phyloP scores from a whole-genome alignment of 805 yeast genomes.

The Wickerhamiella hasegawae region DNA sequence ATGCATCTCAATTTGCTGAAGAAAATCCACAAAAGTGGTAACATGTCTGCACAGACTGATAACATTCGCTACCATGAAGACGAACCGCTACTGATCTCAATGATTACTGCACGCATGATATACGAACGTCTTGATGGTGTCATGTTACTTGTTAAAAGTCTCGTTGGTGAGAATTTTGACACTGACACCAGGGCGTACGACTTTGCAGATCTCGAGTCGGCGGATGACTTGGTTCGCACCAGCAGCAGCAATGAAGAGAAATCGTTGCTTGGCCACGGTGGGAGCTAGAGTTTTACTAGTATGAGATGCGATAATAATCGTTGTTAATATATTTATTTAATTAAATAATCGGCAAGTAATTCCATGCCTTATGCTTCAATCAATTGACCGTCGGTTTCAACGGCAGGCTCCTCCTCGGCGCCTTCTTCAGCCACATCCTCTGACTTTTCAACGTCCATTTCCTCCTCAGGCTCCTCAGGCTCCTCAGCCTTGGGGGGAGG shows the following conservation, averaged over 20 bases:
- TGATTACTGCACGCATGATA: conserved; percentile 16
- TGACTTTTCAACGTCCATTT: background rate
- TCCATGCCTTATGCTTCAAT: no score
- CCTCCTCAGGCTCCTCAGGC: conserved; percentile 1
- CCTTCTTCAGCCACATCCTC: background rate
- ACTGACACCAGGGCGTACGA: conserved; percentile 8
- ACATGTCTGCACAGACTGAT: background rate
- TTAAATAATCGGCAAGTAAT: no score
- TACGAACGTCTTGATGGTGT: conserved; percentile 21
- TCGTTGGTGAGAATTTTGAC: conserved; percentile 23
- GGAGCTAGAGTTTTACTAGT: no score
- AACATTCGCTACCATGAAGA: background rate
- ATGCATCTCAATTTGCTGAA: conserved; percentile 1
- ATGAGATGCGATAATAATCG: no score
- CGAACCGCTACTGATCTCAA: conserved; percentile 10
- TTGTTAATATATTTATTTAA: no score
- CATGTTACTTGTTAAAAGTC: conserved; percentile 18
- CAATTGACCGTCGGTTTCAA: no score
- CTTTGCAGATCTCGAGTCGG: no score
- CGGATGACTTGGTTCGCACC: no score
- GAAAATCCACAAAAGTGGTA: background rate
- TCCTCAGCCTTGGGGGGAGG: conserved; percentile 2
- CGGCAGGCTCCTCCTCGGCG: background rate
- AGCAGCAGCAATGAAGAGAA: no score
- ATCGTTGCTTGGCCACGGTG: no score